phyloP scores from a whole-genome alignment of 148 eudicot genomes.

The Rhododendron ferrugineum region DNA sequence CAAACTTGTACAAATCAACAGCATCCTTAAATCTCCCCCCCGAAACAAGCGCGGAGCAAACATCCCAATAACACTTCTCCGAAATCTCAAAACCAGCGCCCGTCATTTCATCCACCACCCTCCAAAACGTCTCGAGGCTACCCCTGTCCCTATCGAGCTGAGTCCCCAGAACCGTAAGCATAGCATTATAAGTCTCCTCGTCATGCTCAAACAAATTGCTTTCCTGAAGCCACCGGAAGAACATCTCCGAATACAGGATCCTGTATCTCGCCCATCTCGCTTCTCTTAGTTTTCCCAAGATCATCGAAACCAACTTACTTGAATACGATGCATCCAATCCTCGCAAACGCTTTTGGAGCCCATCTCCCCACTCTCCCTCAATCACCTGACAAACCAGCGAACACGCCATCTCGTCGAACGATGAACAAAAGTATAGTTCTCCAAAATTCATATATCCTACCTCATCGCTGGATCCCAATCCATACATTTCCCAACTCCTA shows the following conservation, averaged over 20 bases:
- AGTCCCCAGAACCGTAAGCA: constrained; percentile 42
- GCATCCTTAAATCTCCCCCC: constrained; percentile 43
- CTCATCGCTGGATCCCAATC: constrained; percentile 40
- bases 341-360: constrained; percentile 44
- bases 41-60: neutral
- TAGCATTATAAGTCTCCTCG: constrained; percentile 44
- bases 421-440: no score
- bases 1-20: constrained; percentile 60
- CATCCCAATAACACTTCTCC: constrained; percentile 2
- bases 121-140: constrained; percentile 61
- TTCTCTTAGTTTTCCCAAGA: no score
- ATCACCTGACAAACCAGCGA: constrained; percentile 40
- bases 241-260: constrained; percentile 43
- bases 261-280: no score
- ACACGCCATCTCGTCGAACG: constrained; percentile 24
- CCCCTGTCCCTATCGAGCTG: constrained; percentile 11
- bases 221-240: constrained; percentile 76
- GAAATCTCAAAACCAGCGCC: constrained; percentile 43
- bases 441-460: neutral
- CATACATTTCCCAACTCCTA: constrained; percentile 5
- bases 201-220: constrained; percentile 55
- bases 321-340: constrained; percentile 34
- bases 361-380: constrained; percentile 51
- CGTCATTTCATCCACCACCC: constrained; percentile 53
- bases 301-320: constrained; percentile 36